Percentiles rank a stretch among this genome's conserved stretches.
phyloP scores from a whole-genome alignment of 768 basidiomycete species.

The Mycena filopes region DNA sequence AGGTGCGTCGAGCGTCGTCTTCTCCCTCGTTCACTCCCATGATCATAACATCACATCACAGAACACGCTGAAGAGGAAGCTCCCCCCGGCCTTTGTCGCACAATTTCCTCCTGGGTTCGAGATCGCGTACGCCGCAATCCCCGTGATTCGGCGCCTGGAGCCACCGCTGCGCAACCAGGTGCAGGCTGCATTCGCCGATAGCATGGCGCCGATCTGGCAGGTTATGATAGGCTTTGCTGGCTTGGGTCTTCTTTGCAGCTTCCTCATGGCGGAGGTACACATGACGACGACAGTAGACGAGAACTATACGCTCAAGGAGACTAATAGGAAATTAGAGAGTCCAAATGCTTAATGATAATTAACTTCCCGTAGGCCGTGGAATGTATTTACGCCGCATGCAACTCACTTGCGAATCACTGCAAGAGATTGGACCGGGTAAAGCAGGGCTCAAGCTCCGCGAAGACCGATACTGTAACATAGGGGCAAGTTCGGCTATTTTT shows the following conservation, averaged over 20 bases:
- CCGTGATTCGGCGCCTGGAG: slow-evolving; percentile 31
- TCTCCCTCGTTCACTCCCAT: neutral
- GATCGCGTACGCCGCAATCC: slow-evolving; percentile 26
- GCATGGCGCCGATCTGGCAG: slow-evolving; percentile 52
- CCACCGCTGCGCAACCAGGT: slow-evolving; percentile 42
- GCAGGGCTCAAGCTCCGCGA: too few species aligned
- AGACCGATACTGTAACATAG: too few species aligned
- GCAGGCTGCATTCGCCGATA: slow-evolving; percentile 51
- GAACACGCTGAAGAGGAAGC: slow-evolving; percentile 47
- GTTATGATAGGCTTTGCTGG: slow-evolving; percentile 51
- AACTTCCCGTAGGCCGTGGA: too few species aligned
- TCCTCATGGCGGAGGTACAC: slow-evolving; percentile 46
- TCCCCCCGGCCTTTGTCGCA: slow-evolving; percentile 19
- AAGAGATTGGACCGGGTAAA: too few species aligned
- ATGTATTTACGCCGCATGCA: too few species aligned
- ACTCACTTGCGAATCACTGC: too few species aligned
- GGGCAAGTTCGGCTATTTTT: too few species aligned
- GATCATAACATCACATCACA: slow-evolving; percentile 24
- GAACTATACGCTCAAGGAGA: slow-evolving; percentile 41
- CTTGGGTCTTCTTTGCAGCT: slow-evolving; percentile 44
- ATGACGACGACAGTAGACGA: slow-evolving; percentile 43
- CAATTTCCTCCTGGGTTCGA: slow-evolving; percentile 15
- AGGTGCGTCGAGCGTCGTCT: neutral
- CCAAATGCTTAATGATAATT: neutral
- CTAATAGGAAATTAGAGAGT: neutral